Evolutionary conservation across 176 grass and related monocot genomes (phyloP).

Genomic region (Panicum miliaceum): DNA sequence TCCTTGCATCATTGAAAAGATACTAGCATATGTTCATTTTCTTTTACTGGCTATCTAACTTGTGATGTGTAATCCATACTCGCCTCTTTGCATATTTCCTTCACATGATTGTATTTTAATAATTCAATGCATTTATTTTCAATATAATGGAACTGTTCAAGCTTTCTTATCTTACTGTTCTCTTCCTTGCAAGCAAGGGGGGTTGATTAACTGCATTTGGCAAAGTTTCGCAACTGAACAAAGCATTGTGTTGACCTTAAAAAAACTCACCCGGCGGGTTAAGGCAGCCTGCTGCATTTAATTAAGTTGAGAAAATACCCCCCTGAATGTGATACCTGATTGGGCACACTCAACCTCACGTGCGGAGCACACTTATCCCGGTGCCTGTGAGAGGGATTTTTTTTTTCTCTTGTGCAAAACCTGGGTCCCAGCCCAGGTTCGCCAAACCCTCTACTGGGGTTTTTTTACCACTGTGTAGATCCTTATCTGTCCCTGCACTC

Average conservation of each 20-base stretch:
- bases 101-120: background rate
- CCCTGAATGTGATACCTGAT: no score
- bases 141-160: background rate
- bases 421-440: no score
- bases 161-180: background rate
- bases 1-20: slow-evolving; percentile 8
- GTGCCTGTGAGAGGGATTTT: no score
- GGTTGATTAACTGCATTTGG: background rate
- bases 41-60: slow-evolving; percentile 19
- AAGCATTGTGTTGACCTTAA: background rate
- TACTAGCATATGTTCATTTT: background rate
- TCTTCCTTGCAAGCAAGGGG: background rate
- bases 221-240: background rate
- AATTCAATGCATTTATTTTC: slow-evolving; percentile 9
- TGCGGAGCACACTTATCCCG: no score
- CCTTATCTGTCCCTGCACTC: background rate
- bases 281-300: no score
- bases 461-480: no score
- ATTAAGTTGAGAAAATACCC: no score
- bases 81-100: background rate
- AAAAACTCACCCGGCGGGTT: no score
- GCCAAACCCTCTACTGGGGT: no score
- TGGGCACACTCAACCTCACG: no score
- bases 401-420: no score
- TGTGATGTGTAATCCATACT: background rate